Evolutionary conservation across 2,329 filamentous ascomycete genomes (phyloP).

Genomic region (Beauveria sp.): DNA sequence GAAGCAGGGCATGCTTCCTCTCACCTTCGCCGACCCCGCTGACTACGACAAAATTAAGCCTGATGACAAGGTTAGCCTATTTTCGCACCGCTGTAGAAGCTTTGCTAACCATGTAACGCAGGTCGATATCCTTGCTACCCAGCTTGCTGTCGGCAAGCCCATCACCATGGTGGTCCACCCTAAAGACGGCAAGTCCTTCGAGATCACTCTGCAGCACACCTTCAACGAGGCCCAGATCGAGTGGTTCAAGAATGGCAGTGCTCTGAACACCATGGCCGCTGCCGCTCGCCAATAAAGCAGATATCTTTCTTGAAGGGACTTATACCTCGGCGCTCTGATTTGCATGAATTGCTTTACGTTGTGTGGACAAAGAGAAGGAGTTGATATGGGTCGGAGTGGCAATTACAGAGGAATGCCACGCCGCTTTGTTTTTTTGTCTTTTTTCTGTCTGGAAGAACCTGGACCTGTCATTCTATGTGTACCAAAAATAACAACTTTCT

Average conservation of each 20-base stretch:
- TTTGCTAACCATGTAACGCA: slow-evolving; percentile 18
- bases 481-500: neutral
- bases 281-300: slow-evolving; percentile 24
- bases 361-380: slow-evolving; percentile 4
- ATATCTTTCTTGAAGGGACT: neutral
- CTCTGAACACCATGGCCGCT: slow-evolving; percentile 98
- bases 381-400: neutral
- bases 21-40: slow-evolving; percentile 88
- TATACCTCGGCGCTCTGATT: slow-evolving; percentile 10
- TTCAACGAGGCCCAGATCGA: slow-evolving; percentile 98
- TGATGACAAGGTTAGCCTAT: slow-evolving; percentile 64
- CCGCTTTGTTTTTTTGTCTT: neutral
- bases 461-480: slow-evolving; percentile 9
- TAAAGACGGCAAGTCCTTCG: slow-evolving; percentile 73
- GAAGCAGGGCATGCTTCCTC: slow-evolving; percentile 99
- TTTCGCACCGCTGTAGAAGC: slow-evolving; percentile 13
- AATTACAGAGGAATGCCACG: neutral
- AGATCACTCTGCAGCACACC: slow-evolving; percentile 82
- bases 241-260: slow-evolving; percentile 98
- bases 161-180: slow-evolving; percentile 89
- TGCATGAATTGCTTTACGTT: slow-evolving; percentile 5
- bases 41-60: slow-evolving; percentile 97
- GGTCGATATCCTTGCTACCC: slow-evolving; percentile 79
- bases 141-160: slow-evolving; percentile 88
- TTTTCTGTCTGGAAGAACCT: slow-evolving; percentile 4